phyloP scores from a whole-genome alignment of 1,139 yeast genomes.

The Pichia sp. region DNA sequence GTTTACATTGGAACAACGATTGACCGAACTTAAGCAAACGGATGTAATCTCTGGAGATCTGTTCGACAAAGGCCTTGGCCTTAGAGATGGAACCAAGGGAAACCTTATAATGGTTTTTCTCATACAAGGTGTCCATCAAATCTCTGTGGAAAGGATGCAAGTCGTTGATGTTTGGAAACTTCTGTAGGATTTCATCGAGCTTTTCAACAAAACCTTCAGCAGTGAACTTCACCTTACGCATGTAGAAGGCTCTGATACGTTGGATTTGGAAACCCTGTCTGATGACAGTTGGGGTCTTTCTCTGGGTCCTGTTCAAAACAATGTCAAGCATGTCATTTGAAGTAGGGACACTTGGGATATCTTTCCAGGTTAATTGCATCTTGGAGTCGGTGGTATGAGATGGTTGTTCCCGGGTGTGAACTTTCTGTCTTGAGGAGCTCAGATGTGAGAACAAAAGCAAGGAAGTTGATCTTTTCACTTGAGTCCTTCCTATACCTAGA shows the following conservation, averaged over 20 bases:
- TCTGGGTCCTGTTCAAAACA: slow-evolving; percentile 93
- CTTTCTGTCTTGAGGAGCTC: neutral
- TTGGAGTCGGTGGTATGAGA: slow-evolving; percentile 16
- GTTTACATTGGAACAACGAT: slow-evolving; percentile 96
- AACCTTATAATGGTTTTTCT: slow-evolving; percentile 95
- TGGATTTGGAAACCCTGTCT: slow-evolving; percentile 95
- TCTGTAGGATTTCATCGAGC: slow-evolving; percentile 74
- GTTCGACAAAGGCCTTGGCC: slow-evolving; percentile 91
- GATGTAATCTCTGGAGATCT: slow-evolving; percentile 90
- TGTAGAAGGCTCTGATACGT: slow-evolving; percentile 95
- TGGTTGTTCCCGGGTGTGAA: neutral
- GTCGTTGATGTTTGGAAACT: slow-evolving; percentile 95
- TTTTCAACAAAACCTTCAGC: slow-evolving; percentile 95
- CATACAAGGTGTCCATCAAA: slow-evolving; percentile 94
- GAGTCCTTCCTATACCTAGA: neutral
- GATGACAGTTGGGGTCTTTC: slow-evolving; percentile 97
- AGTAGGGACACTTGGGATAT: slow-evolving; percentile 90
- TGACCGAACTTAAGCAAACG: slow-evolving; percentile 95
- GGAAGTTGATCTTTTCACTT: neutral
- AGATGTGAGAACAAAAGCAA: neutral
- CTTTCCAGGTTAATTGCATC: slow-evolving; percentile 98
- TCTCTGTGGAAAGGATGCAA: slow-evolving; percentile 98
- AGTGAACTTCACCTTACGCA: slow-evolving; percentile 95
- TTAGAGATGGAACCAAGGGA: slow-evolving; percentile 94
- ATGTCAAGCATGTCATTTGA: slow-evolving; percentile 93